A percentile compares a stretch with the other conserved stretches of the same genome.
These are phyloP conservation scores for Xerocomellus dryophilus DNA, from an alignment of 768 basidiomycete species.

Conservation along the genomic window DNA sequence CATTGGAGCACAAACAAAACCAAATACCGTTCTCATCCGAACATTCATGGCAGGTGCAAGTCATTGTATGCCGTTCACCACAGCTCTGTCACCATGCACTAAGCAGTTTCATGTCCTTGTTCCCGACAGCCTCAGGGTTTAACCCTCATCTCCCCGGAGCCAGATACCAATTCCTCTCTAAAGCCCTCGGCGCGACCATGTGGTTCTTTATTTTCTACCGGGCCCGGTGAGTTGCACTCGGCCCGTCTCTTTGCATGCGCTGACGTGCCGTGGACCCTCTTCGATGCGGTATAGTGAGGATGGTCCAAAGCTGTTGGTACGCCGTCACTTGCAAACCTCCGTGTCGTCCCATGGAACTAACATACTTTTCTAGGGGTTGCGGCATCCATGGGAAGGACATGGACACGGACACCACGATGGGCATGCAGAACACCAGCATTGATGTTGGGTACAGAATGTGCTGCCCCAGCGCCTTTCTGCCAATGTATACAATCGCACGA, in stretches of 20 bases:
- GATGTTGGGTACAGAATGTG: constrained; percentile 19
- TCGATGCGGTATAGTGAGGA: constrained; percentile 53
- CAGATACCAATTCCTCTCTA: constrained; percentile 74
- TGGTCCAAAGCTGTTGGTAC: constrained; percentile 69
- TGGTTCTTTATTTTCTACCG: constrained; percentile 99
- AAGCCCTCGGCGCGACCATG: constrained; percentile 88
- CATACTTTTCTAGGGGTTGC: constrained; percentile 44
- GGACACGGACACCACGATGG: constrained; percentile 43
- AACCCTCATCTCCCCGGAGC: constrained; percentile 83
- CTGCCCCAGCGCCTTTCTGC: neutral
- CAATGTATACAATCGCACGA: constrained; percentile 12
- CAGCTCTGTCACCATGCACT: neutral
- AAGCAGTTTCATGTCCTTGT: neutral
- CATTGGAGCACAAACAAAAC: constrained; percentile 16
- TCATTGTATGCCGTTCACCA: constrained; percentile 24
- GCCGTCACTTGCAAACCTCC: neutral
- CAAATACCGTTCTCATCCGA: constrained; percentile 25
- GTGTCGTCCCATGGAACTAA: neutral
- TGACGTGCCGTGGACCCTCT: neutral
- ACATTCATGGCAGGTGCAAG: constrained; percentile 33
- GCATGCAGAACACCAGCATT: constrained; percentile 42
- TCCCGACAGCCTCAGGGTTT: constrained; percentile 64
- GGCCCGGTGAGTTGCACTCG: constrained; percentile 62
- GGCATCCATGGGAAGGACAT: constrained; percentile 66
- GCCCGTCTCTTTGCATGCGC: neutral